Conservation (phyloP, 352 stramenopile genomes). For the Phytophthora cactorum region DNA sequence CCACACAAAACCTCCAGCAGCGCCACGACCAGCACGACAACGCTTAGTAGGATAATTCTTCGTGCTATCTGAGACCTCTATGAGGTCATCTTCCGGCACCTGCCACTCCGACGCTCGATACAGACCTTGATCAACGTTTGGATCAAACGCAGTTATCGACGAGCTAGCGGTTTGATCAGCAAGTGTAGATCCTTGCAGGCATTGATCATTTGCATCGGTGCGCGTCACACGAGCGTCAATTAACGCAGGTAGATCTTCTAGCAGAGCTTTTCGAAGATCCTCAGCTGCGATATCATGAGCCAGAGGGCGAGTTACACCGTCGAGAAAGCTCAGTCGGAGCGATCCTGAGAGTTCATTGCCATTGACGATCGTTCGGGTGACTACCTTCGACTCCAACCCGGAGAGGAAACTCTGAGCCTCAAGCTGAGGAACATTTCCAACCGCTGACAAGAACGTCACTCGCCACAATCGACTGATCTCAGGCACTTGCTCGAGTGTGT, state of each 20-base stretch:
- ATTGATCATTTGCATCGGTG: constrained; percentile 62
- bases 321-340: constrained; percentile 87
- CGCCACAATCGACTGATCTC: constrained; percentile 86
- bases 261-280: constrained; percentile 55
- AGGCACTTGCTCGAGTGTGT: constrained; percentile 56
- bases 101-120: constrained; percentile 66
- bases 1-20: constrained; percentile 88
- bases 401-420: constrained; percentile 72
- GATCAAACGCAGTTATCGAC: constrained; percentile 36
- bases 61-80: constrained; percentile 49
- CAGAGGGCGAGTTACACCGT: constrained; percentile 60
- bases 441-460: constrained; percentile 89
- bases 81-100: constrained; percentile 45
- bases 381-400: constrained; percentile 72
- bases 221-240: constrained; percentile 75
- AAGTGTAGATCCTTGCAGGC: constrained; percentile 66
- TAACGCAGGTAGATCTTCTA: constrained; percentile 58
- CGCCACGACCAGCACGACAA: constrained; percentile 83
- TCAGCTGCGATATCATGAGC: constrained; percentile 70
- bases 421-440: constrained; percentile 86
- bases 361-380: constrained; percentile 73
- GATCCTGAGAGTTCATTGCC: constrained; percentile 89
- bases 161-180: constrained; percentile 51
- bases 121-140: constrained; percentile 30
- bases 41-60: constrained; percentile 72